Percentiles rank a stretch among this genome's conserved stretches.
These are phyloP conservation scores for Lycium barbarum DNA, from an alignment of 257 asterid genomes.

Conservation along the genomic window DNA sequence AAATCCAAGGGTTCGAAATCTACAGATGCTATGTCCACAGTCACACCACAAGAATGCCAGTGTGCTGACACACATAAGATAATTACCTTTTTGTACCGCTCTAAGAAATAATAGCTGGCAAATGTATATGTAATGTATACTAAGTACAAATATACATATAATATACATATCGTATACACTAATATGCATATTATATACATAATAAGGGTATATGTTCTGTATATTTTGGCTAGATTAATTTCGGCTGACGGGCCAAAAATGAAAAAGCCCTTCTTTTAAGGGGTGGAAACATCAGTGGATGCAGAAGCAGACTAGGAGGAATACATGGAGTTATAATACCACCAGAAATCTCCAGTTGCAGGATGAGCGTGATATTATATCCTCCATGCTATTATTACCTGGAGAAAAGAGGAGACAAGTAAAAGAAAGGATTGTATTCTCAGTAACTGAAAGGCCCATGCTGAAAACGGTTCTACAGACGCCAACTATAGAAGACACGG, in stretches of 20 bases:
- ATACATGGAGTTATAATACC: conserved; percentile 27
- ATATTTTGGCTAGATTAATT: no score
- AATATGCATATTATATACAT: no score
- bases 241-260: no score
- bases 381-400: conserved; percentile 28
- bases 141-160: no score
- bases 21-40: conserved; percentile 14
- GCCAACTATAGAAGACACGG: conserved; percentile 5
- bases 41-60: not conserved
- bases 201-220: no score
- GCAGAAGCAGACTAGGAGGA: conserved; percentile 18
- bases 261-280: no score
- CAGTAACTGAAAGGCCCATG: conserved; percentile 20
- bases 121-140: no score
- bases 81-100: no score
- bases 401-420: conserved; percentile 21
- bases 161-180: no score
- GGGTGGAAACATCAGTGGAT: not conserved
- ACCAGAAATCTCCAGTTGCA: conserved; percentile 27
- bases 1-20: not conserved
- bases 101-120: no score
- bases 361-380: conserved; percentile 29
- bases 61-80: not conserved
- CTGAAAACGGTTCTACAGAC: conserved; percentile 7
- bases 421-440: conserved; percentile 25